Evolutionary conservation across 495 filamentous ascomycete genomes (phyloP).

Genomic region (Friedmanniomyces simplex): DNA sequence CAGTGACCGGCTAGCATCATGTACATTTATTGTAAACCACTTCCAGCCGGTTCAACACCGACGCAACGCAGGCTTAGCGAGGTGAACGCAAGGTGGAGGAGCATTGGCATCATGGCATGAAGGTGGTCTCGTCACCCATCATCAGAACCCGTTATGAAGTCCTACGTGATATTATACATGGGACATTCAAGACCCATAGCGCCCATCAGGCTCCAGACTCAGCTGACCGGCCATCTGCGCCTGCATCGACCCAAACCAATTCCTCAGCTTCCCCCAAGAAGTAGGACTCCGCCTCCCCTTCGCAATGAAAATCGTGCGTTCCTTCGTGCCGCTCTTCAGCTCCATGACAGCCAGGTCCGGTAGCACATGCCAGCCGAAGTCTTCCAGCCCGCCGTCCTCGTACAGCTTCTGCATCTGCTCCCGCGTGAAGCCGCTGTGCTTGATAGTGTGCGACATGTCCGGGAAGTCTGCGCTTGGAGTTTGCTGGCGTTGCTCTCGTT

Average conservation of each 20-base stretch:
- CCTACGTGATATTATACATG: too few species aligned
- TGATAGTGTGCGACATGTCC: slow-evolving; percentile 17
- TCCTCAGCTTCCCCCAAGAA: neutral
- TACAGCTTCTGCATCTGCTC: slow-evolving; percentile 14
- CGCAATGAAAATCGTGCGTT: slow-evolving; percentile 16
- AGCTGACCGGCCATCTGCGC: neutral
- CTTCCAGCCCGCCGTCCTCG: slow-evolving; percentile 10
- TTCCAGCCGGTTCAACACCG: too few species aligned
- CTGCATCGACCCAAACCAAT: neutral
- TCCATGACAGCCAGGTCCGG: slow-evolving; percentile 13
- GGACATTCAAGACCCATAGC: neutral
- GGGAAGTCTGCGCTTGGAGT: neutral
- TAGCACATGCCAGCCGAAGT: slow-evolving; percentile 14
- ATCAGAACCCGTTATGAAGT: too few species aligned
- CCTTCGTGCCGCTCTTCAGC: slow-evolving; percentile 3
- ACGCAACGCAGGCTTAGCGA: too few species aligned
- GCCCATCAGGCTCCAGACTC: neutral
- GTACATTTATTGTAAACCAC: too few species aligned
- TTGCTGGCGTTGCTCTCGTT: neutral
- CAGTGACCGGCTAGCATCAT: too few species aligned
- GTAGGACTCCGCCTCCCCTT: neutral
- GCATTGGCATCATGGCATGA: too few species aligned
- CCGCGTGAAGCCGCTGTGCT: slow-evolving; percentile 15
- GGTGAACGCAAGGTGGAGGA: too few species aligned
- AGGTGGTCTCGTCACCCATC: too few species aligned